phyloP scores from a whole-genome alignment of 352 stramenopile genomes.

The Phytophthora citricola region DNA sequence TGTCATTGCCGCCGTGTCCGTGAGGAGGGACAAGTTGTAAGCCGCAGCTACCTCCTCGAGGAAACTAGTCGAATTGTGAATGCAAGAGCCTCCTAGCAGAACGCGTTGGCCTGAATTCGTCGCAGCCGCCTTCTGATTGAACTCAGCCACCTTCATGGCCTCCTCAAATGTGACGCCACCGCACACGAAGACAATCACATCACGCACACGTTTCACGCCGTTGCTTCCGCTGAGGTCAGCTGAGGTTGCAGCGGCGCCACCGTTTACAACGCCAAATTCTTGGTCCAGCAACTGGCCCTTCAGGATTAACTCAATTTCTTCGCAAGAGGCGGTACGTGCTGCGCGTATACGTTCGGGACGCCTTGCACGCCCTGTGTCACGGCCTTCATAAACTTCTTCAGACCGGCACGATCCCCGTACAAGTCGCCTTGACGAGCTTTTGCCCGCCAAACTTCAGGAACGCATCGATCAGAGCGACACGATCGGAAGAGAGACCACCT shows the following conservation, averaged over 20 bases:
- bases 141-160: constrained; percentile 96
- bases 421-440: constrained; percentile 70
- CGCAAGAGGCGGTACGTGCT: constrained; percentile 97
- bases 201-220: constrained; percentile 95
- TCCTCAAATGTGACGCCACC: constrained; percentile 99
- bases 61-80: constrained; percentile 98
- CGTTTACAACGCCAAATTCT: constrained; percentile 96
- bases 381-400: constrained; percentile 90
- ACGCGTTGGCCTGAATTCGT: constrained; percentile 86
- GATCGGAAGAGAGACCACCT: constrained; percentile 49
- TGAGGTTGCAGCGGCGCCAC: constrained; percentile 46
- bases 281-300: constrained; percentile 82
- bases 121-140: constrained; percentile 91
- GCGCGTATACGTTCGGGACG: constrained; percentile 98
- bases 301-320: constrained; percentile 90
- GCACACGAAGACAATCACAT: constrained; percentile 99
- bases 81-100: constrained; percentile 94
- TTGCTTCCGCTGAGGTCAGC: constrained; percentile 87
- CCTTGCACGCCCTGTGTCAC: constrained; percentile 96
- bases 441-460: constrained; percentile 80
- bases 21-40: constrained; percentile 49
- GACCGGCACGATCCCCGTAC: constrained; percentile 76
- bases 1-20: constrained; percentile 17
- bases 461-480: constrained; percentile 64
- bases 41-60: constrained; percentile 91